Evolutionary conservation across 2,329 filamentous ascomycete genomes (phyloP), one percentile per base, ranked within the genome.

Genomic region (Pseudogymnoascus sp.): DNA sequence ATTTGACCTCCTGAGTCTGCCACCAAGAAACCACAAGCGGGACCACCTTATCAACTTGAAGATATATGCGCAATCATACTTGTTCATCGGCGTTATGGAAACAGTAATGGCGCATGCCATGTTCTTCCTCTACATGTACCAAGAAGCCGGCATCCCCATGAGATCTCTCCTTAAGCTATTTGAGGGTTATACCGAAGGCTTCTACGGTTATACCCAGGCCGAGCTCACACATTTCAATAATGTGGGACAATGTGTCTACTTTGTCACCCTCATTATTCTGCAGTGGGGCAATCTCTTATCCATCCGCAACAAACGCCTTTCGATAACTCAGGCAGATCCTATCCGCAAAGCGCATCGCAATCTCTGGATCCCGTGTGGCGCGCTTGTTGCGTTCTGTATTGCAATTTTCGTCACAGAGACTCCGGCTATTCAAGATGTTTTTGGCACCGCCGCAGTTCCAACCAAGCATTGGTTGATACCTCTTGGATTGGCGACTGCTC

Each of bases 111-210:
- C 81, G 0, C 80, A 82, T 62, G 64, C 77, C 65, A 83, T 84
- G 81, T 83, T 79, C 71, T 84, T 82, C 73, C 66, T 82, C 0
- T 84, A 83, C 73, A 77, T 79, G 75, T 81, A 76, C 72, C 75
- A 70, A 11, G 70, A 78, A 43, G 79, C 81, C 0, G 75, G 77
- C 5, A 81, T 84, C 35, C 77, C 81, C 0, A 72, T 80, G 50
- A 69, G 70, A 11, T 74, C 78, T 6, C 77, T 84, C 11, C 68
- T 80, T 84, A 68, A 73, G 78, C 0, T 83, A n/a, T n/a, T 81
- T 40, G 79, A 82, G 56, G 72, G 72, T 0, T 83, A 81, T 70
- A 66, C 72, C 0, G 79, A 75, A 0, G 81, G 81, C 2, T 83
- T 81, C 67, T 76, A 78, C 64, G 81, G 80, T 0, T 82, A 82